These are phyloP conservation scores for Venturia carpophila DNA, from an alignment of 2,329 filamentous ascomycete genomes.

Conservation along the genomic window DNA sequence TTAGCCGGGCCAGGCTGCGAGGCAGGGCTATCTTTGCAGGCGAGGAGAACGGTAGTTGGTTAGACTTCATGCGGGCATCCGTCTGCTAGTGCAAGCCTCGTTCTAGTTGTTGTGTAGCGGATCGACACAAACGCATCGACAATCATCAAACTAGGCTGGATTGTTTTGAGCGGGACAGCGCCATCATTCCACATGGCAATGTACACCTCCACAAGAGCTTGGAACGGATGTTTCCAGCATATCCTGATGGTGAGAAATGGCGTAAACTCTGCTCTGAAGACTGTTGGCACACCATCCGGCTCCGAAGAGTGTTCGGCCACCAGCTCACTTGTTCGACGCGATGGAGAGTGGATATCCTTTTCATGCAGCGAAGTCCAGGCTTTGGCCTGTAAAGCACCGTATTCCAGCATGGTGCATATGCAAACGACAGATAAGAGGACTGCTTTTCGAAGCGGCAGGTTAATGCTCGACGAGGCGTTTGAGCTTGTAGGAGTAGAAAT, in stretches of 20 bases:
- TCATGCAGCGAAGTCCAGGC: background rate
- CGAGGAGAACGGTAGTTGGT: background rate
- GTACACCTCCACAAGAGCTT: background rate
- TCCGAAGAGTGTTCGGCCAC: background rate
- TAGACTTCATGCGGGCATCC: background rate
- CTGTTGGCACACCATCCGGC: background rate
- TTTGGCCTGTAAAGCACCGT: background rate
- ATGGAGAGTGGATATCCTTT: background rate
- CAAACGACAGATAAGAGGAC: background rate
- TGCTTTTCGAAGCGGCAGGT: background rate
- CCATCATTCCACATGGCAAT: constrained; percentile 5
- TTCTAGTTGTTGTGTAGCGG: constrained; percentile 5
- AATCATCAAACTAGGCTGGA: background rate
- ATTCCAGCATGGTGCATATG: background rate
- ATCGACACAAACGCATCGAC: background rate
- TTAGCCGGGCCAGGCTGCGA: background rate
- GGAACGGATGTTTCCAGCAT: background rate
- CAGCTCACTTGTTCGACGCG: background rate
- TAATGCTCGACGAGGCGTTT: background rate
- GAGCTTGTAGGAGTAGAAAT: constrained; percentile 1
- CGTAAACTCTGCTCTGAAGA: background rate
- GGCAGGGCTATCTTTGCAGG: background rate
- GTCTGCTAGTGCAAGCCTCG: constrained; percentile 1
- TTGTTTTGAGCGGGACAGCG: background rate
- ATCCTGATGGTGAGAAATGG: background rate